phyloP scores from a whole-genome alignment of 2,329 filamentous ascomycete genomes.

The Hortaea werneckii region DNA sequence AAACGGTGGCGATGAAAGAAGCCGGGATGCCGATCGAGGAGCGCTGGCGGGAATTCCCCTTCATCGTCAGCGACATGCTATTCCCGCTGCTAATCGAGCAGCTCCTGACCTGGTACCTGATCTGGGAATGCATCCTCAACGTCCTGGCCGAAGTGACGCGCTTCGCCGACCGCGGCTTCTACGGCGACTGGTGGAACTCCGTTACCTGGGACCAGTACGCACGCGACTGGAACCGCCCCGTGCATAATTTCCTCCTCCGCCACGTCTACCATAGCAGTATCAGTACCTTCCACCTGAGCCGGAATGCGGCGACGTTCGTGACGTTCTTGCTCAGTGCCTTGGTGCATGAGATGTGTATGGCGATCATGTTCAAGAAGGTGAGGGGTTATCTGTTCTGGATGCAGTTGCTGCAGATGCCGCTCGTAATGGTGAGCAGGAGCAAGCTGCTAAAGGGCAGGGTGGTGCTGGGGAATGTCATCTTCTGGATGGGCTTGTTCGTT shows the following conservation, averaged over 20 bases:
- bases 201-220: slow-evolving; percentile 65
- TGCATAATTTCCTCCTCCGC: slow-evolving; percentile 66
- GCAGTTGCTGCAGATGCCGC: slow-evolving; percentile 64
- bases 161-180: slow-evolving; percentile 68
- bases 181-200: slow-evolving; percentile 44
- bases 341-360: slow-evolving; percentile 70
- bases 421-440: slow-evolving; percentile 58
- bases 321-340: slow-evolving; percentile 64
- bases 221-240: slow-evolving; percentile 71
- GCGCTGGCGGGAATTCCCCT: slow-evolving; percentile 59
- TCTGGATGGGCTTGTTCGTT: slow-evolving; percentile 71
- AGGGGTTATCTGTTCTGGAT: slow-evolving; percentile 62
- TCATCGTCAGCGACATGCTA: slow-evolving; percentile 63
- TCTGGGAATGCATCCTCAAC: slow-evolving; percentile 61
- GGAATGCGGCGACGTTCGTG: slow-evolving; percentile 61
- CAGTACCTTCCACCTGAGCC: slow-evolving; percentile 59
- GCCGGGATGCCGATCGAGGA: slow-evolving; percentile 49
- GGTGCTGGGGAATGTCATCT: slow-evolving; percentile 61
- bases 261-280: slow-evolving; percentile 75
- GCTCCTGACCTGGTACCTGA: slow-evolving; percentile 67
- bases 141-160: slow-evolving; percentile 64
- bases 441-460: slow-evolving; percentile 53
- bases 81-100: slow-evolving; percentile 76
- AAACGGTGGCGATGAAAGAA: slow-evolving; percentile 58
- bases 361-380: slow-evolving; percentile 68